Conservation (phyloP, 2,329 filamentous ascomycete species). For the Xylaria sp. region DNA sequence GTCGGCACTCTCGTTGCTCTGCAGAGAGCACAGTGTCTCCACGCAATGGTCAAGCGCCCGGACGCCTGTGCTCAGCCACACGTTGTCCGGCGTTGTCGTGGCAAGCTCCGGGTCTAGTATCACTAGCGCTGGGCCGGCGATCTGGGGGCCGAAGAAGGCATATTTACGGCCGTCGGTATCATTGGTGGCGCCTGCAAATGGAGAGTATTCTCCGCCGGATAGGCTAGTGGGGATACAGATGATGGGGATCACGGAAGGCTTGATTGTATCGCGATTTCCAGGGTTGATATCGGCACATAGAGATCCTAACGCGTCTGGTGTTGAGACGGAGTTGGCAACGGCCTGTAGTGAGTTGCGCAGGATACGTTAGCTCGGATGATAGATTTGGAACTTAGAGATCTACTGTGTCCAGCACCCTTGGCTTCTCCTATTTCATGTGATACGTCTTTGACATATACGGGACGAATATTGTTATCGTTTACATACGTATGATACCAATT, state of each 20-base stretch:
- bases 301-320: constrained; percentile 53
- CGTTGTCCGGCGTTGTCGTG: constrained; percentile 60
- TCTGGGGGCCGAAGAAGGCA: constrained; percentile 48
- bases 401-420: background rate
- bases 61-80: constrained; percentile 68
- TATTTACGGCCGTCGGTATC: constrained; percentile 47
- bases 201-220: constrained; percentile 53
- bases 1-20: constrained; percentile 41
- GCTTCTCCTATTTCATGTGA: background rate
- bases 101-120: constrained; percentile 67
- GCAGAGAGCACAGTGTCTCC: constrained; percentile 47
- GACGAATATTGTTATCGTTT: too few relatives aligned
- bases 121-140: constrained; percentile 60
- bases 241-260: constrained; percentile 47
- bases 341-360: constrained; percentile 43
- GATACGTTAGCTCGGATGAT: background rate
- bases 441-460: background rate
- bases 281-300: constrained; percentile 47
- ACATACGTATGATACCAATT: constrained; percentile 58
- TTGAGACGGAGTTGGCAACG: constrained; percentile 59
- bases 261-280: constrained; percentile 40
- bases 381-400: background rate
- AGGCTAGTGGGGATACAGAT: constrained; percentile 53
- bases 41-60: constrained; percentile 51
- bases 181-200: constrained; percentile 48